Evolutionary conservation across 345 rosid genomes (phyloP).

Genomic region (Gossypium ekmanianum): DNA sequence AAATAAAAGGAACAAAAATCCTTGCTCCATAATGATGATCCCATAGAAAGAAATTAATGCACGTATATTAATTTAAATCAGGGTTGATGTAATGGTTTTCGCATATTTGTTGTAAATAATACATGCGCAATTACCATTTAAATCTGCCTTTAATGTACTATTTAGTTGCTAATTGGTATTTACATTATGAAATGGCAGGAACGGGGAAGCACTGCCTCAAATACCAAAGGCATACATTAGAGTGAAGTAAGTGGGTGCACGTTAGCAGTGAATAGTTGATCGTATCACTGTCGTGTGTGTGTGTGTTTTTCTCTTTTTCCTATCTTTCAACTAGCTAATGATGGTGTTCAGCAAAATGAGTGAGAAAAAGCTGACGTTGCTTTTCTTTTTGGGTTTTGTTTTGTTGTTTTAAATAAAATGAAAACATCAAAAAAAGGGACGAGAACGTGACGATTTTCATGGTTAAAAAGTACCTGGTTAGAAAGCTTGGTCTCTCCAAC

Average conservation of each 20-base stretch:
- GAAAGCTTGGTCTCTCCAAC: slow-evolving; percentile 42
- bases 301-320: neutral
- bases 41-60: neutral
- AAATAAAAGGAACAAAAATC: neutral
- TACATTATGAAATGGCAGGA: slow-evolving; percentile 12
- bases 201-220: slow-evolving; percentile 36
- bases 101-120: neutral
- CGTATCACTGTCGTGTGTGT: slow-evolving; percentile 14
- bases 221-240: slow-evolving; percentile 40
- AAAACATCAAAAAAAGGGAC: slow-evolving; percentile 21
- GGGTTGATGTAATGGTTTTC: too few species aligned
- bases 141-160: too few species aligned
- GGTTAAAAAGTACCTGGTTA: slow-evolving; percentile 39
- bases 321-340: slow-evolving; percentile 29
- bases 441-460: slow-evolving; percentile 36
- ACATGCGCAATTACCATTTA: too few species aligned
- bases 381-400: slow-evolving; percentile 26
- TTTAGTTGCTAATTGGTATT: neutral
- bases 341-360: slow-evolving; percentile 28
- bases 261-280: slow-evolving; percentile 14
- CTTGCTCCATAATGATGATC: neutral
- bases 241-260: slow-evolving; percentile 37
- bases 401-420: neutral
- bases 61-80: too few species aligned
- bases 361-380: slow-evolving; percentile 28